Evolutionary conservation across 1,139 yeast species (phyloP).

Genomic region (Zygosaccharomyces pseudobailii): DNA sequence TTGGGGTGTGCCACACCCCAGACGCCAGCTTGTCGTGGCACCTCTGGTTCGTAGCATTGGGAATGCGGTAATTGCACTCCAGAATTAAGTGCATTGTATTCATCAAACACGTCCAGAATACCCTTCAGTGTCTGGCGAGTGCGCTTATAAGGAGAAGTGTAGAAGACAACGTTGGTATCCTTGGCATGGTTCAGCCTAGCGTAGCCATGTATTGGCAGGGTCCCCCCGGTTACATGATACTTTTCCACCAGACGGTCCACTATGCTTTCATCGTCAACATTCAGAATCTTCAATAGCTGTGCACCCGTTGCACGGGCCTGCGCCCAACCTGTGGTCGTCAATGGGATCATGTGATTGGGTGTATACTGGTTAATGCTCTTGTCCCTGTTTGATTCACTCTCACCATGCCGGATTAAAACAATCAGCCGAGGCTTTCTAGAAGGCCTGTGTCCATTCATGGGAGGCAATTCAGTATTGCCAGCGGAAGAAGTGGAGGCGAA

Average conservation of each 20-base stretch:
- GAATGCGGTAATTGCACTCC: conserved; percentile 16
- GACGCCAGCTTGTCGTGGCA: conserved; percentile 16
- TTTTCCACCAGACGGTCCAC: conserved; percentile 20
- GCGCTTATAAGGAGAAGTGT: conserved; percentile 75
- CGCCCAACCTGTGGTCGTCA: conserved; percentile 62
- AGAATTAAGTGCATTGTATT: conserved; percentile 21
- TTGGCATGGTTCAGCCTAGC: conserved; percentile 10
- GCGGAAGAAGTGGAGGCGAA: background rate
- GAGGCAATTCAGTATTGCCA: background rate
- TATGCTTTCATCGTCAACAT: conserved; percentile 42
- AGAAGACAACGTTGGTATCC: conserved; percentile 43
- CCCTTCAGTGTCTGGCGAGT: conserved; percentile 76
- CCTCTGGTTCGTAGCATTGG: conserved; percentile 17
- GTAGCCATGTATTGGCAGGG: conserved; percentile 16
- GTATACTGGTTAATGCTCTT: conserved; percentile 68
- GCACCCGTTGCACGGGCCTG: conserved; percentile 70
- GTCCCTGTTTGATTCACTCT: conserved; percentile 82
- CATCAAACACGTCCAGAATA: conserved; percentile 54
- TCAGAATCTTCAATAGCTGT: conserved; percentile 49
- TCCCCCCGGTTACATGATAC: conserved; percentile 15
- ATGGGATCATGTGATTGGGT: conserved; percentile 72
- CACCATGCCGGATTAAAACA: conserved; percentile 82
- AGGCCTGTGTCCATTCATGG: background rate
- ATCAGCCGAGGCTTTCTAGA: conserved; percentile 46
- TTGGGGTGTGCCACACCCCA: conserved; percentile 14